Evolutionary conservation across 2,329 filamentous ascomycete species (phyloP), one percentile per base, ranked within the genome.

Genomic region (Fusarium sp.): DNA sequence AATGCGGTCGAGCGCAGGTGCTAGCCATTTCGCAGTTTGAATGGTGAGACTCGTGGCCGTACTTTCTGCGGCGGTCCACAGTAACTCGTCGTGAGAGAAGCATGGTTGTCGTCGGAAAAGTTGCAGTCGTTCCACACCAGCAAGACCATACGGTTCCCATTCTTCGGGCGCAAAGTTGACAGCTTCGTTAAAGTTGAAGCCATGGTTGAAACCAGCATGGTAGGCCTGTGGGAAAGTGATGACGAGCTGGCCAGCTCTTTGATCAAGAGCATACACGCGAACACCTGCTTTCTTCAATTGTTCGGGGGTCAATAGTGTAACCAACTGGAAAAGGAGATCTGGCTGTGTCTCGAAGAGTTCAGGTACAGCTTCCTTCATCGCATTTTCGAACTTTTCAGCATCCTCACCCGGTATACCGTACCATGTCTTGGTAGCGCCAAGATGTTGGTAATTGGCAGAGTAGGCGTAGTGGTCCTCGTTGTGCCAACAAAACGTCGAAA

Each of bases 401-500:
- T 98, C 96, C 45, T 93, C 92, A 16, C 92, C 95, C 0, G 96
- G 96, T 71, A 99, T 98, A 6, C 96, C 96, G 75, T 99, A 99
- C 96, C 96, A 99, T 0, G 96, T 99, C 83, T 99, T 99, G 3
- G 96, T 99, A 2, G 94, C 94, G 12, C 96, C 96, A 75, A 99
- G 97, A 76, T 99, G 96, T 79, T 99, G 96, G 75, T 98, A 99
- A 73, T 99, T 99, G 55, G 96, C 92, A 1, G 96, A 99, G 78
- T 98, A 99, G 3, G 96, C 92, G 78, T 97, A 98, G 77, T 99
- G 96, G 76, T 99, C 96, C 77, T 99, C 96, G 70, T 97, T 98
- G 79, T 99, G 96, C 96, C 96, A 99, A 80, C 96, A 99, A 77
- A 99, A 99, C 0, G 96, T 98, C 0, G 96, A 99, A 79, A 99